Conservation (phyloP, 345 rosid genomes). For the Corchorus capsularis region DNA sequence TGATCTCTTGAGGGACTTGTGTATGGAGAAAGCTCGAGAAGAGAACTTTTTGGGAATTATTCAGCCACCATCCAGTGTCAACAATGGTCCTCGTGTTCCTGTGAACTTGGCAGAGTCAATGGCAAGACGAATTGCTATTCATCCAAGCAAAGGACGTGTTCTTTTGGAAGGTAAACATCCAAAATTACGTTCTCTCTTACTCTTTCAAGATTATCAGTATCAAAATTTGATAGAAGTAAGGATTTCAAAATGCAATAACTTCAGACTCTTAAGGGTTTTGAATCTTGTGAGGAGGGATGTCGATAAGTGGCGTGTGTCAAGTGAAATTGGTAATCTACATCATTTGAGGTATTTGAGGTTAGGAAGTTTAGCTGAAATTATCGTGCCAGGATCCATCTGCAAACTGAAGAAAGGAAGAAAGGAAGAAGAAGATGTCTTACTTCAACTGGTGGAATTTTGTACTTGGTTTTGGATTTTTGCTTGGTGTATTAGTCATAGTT, state of each 20-base stretch:
- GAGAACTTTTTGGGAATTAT: slow-evolving; percentile 8
- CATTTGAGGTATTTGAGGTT: neutral
- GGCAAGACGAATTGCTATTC: slow-evolving; percentile 7
- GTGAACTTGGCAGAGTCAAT: no score
- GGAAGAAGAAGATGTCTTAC: slow-evolving; percentile 51
- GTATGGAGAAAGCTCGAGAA: neutral
- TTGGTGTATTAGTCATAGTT: slow-evolving; percentile 44
- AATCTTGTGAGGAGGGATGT: neutral
- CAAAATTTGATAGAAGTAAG: no score
- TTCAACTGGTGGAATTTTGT: slow-evolving; percentile 58
- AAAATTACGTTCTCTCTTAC: neutral
- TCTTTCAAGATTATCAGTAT: neutral
- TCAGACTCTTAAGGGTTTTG: neutral
- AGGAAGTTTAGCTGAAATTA: fast-evolving
- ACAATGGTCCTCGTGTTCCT: no score
- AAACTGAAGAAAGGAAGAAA: slow-evolving; percentile 29
- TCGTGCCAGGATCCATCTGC: neutral
- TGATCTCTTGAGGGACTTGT: no score
- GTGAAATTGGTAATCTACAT: no score
- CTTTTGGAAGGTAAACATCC: neutral
- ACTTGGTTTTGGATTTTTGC: slow-evolving; percentile 36
- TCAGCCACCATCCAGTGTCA: no score
- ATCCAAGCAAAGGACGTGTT: neutral
- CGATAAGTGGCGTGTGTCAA: no score
- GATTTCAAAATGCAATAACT: neutral